Percentiles rank a stretch among this genome's conserved stretches.
Evolutionary conservation across 192 early-diverging fungal genomes (phyloP).

Genomic region (Phlyctochytrium planicorne): DNA sequence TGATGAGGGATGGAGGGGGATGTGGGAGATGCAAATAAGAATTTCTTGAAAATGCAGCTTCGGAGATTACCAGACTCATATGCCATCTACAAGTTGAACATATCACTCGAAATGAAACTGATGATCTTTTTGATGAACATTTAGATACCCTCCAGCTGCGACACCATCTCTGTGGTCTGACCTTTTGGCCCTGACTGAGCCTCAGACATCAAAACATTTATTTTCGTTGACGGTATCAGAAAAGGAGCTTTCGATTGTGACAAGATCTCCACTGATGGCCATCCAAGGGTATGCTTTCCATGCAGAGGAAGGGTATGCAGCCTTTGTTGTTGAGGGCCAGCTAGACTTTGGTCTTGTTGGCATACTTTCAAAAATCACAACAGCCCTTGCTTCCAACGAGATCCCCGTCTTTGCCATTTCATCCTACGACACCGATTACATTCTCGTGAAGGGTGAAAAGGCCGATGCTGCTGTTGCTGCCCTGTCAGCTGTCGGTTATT

Average conservation of each 20-base stretch:
- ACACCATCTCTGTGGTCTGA: slow-evolving; percentile 9
- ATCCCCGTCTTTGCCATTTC: slow-evolving; percentile 69
- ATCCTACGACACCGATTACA: slow-evolving; percentile 75
- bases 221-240: not conserved
- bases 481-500: slow-evolving; percentile 3
- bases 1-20: too few relatives aligned
- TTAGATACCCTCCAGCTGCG: slow-evolving; percentile 16
- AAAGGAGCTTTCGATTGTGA: slow-evolving; percentile 7
- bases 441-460: slow-evolving; percentile 60
- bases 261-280: not conserved
- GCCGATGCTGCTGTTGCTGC: slow-evolving; percentile 14
- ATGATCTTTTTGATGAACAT: too few relatives aligned
- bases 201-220: not conserved
- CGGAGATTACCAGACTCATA: not conserved
- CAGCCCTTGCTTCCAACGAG: slow-evolving; percentile 48
- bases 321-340: slow-evolving; percentile 57
- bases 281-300: slow-evolving; percentile 1
- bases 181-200: slow-evolving; percentile 21
- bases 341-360: slow-evolving; percentile 71
- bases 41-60: not conserved
- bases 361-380: slow-evolving; percentile 54
- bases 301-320: slow-evolving; percentile 30
- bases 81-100: not conserved
- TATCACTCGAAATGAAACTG: too few relatives aligned
- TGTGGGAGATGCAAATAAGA: too few relatives aligned